These are phyloP conservation scores for Aurinia saxatilis DNA, from an alignment of 345 rosid species.

Conservation along the genomic window DNA sequence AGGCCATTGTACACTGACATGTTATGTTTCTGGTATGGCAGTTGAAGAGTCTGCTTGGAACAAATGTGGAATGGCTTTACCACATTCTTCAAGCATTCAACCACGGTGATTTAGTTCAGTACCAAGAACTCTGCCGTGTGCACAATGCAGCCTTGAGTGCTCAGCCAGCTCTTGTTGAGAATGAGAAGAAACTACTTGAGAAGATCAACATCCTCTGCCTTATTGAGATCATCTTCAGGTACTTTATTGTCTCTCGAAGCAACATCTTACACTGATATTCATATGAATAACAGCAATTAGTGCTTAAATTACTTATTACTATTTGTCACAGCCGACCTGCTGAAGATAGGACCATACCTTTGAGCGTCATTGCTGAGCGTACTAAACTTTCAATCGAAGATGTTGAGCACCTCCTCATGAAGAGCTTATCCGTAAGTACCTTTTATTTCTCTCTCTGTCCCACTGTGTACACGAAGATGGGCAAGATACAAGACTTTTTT, in stretches of 20 bases:
- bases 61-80: constrained; percentile 93
- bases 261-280: background rate
- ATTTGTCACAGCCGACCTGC: constrained; percentile 68
- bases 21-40: constrained; percentile 26
- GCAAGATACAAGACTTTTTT: background rate
- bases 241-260: background rate
- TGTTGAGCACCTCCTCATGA: constrained; percentile 96
- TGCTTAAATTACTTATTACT: background rate
- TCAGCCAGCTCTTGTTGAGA: constrained; percentile 93
- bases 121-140: constrained; percentile 75
- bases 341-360: constrained; percentile 89
- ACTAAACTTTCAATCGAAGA: constrained; percentile 76
- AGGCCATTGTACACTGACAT: background rate
- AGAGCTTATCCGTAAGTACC: constrained; percentile 81
- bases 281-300: background rate
- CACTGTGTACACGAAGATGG: background rate
- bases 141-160: constrained; percentile 72
- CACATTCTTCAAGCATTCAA: constrained; percentile 90
- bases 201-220: constrained; percentile 95
- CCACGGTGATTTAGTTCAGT: constrained; percentile 71
- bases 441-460: background rate
- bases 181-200: constrained; percentile 80
- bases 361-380: constrained; percentile 72
- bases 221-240: constrained; percentile 98
- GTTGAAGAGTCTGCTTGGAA: constrained; percentile 82